Evolutionary conservation across 2,329 filamentous ascomycete genomes (phyloP), one percentile per base, ranked within the genome.

Genomic region (Rhynchosporium secalis): DNA sequence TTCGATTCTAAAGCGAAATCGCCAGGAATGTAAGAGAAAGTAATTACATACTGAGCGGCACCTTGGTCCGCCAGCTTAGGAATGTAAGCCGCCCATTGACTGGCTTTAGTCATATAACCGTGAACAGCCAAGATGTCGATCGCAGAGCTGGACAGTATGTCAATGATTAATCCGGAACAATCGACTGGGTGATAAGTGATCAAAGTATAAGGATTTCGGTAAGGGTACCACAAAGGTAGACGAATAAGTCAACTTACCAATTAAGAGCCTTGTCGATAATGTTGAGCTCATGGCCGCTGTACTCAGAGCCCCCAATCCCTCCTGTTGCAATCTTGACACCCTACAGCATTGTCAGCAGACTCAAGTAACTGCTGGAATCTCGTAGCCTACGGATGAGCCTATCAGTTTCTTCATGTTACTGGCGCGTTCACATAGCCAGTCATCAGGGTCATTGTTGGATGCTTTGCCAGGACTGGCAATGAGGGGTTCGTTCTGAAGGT

Each of bases 61-160:
- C 58, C 56, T 56, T 62, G 45, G 31, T 52, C 28, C 3, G 51
- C 38, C 4, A 62, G 41, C 36, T 48, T 51, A 4, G 62, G 64
- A 4, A 62, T 29, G 28, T 56, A 62, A 26, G 28, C n/a, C 20
- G 56, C 33, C 61, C 64, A 64, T 54, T 62, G 55, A 13, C n/a
- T 29, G 12, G 57, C 56, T 36, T 58, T 6, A 4, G 15, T 47
- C 58, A 66, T 62, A 52, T 66, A 64, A 13, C 64, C 61, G 55
- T 66, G 61, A 3, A 64, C 28, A 13, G 58, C 56, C 20, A 66
- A 51, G 28, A 66, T 60, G 46, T 66, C 64, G 26, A 66, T 59
- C 10, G 55, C 40, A 1, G 48, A 36, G 41, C 61, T 49, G 28
- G 9, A 15, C 2, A 5, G n/a, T 15, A 31, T 4, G 9, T 49